Evolutionary conservation across 1,139 yeast genomes (phyloP), one percentile per base, ranked within the genome.

Genomic region (Scheffersomyces titani): DNA sequence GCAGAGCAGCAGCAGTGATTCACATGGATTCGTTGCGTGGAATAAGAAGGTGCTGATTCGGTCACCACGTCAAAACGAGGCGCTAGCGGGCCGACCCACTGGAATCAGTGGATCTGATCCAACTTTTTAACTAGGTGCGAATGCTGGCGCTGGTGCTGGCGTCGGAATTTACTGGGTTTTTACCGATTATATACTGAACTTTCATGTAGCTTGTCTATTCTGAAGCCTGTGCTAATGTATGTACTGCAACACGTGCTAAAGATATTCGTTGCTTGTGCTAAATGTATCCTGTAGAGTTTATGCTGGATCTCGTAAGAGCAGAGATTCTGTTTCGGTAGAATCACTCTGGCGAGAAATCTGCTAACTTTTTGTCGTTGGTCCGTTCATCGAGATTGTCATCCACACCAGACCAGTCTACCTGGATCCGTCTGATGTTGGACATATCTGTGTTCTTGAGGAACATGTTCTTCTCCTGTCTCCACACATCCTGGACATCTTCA

Each of bases 401-500:
- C 50, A 75, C 83, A 44, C 87, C 91, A 4, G 83, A 74, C 92
- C 92, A 88, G 70, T 87, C 91, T n/a, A 87, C 89, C 20, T 74
- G 68, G 50, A 85, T 77, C 49, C 77, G 72, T 59, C 87, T 71
- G 64, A 79, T 64, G 62, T 76, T 64, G 62, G 83, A 74, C 72
- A 83, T 75, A 65, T 90, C 96, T 5, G 93, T 86, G 66, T 90
- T 90, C 70, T 88, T 88, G 71, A 90, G 77, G 60, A 90, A 85
- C 63, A 83, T 80, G 54, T 80, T 81, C 67, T 86, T 83, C 71
- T 90, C 97, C 57, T 76, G 75, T 52, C 71, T 72, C 97, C 97
- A 91, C 53, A 83, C 85, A 40, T 77, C 78, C 63, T 83, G 83
- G 54, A 89, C 90, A 67, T 89, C 91, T 64, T 86, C 88, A 68